Evolutionary conservation across 805 yeast species (phyloP), one percentile per base, ranked within the genome.

Genomic region (Hanseniaspora lindneri): DNA sequence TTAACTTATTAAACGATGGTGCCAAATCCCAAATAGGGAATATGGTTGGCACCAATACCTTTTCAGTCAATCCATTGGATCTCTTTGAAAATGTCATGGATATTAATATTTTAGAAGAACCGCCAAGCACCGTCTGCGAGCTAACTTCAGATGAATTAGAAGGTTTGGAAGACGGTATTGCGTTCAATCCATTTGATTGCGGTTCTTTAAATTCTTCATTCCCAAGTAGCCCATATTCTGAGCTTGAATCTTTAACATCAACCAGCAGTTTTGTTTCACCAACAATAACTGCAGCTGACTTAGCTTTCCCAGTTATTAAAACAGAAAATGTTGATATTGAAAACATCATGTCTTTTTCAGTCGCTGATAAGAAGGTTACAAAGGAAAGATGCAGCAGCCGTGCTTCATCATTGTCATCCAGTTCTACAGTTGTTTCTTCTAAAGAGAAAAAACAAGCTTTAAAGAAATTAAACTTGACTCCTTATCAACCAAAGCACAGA

Each of bases 401-500:
- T 27, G 28, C 36, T 24, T 43, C 52, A 24, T 44, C 55, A 8
- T 43, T 51, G 3, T 39, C 54, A 30, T 36, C 47, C 34, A 42
- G 41, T 34, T 35, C 46, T 19, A 32, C 51, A 21, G 34, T 20
- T 13, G 33, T 23, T 13, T 42, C 53, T 11, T 47, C 57, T 19
- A 75, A 73, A 59, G 43, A 28, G n/a, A 44, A 44, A 33, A 17
- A 28, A 4, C 39, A 23, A 9, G 25, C 29, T 30, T 66, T 71
- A 52, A 95, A 86, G 63, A 79, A 76, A 54, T 69, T 83, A 47
- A 95, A 95, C 33, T 74, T 80, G 58, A 77, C 83, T 44, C 66
- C 81, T 41, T 85, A 84, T 71, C 76, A 79, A 56, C 77, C 87
- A 63, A 87, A 86, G 70, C 83, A 76, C 56, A 77, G 95, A 58